phyloP scores from a whole-genome alignment of 257 asterid species.

The Solanum bulbocastanum region DNA sequence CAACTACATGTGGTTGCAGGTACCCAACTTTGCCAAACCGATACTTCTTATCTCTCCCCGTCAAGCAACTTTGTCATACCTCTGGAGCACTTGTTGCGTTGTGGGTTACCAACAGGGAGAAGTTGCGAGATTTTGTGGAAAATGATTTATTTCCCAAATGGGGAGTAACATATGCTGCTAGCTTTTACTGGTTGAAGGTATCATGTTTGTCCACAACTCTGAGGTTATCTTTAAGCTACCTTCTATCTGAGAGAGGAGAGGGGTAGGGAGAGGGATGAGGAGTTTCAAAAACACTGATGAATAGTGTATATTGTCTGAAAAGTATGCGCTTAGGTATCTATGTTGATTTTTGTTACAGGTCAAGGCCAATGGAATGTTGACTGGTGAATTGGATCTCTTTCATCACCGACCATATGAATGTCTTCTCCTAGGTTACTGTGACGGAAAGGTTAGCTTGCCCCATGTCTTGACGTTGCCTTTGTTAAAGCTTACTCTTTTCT shows the following conservation, averaged over 20 bases:
- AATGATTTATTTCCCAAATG: constrained; percentile 73
- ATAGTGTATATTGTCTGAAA: constrained; percentile 69
- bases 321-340: constrained; percentile 8
- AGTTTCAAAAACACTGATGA: not conserved
- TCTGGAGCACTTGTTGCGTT: constrained; percentile 77
- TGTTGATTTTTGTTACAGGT: constrained; percentile 33
- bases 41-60: constrained; percentile 68
- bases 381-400: constrained; percentile 78
- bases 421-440: constrained; percentile 64
- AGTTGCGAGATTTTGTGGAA: constrained; percentile 69
- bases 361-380: constrained; percentile 64
- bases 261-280: not conserved
- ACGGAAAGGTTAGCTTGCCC: constrained; percentile 32
- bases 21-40: constrained; percentile 76
- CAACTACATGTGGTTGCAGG: constrained; percentile 24
- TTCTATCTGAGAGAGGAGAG: not conserved
- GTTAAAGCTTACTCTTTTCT: not conserved
- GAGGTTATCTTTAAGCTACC: not conserved
- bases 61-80: constrained; percentile 64
- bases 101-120: constrained; percentile 94
- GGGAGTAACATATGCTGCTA: constrained; percentile 72
- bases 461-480: not conserved
- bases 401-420: constrained; percentile 97
- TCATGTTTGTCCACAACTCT: not conserved
- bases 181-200: constrained; percentile 90